A percentile compares a stretch with the other conserved stretches of the same genome.
phyloP scores from a whole-genome alignment of 805 yeast species.

The Lachancea cidri region DNA sequence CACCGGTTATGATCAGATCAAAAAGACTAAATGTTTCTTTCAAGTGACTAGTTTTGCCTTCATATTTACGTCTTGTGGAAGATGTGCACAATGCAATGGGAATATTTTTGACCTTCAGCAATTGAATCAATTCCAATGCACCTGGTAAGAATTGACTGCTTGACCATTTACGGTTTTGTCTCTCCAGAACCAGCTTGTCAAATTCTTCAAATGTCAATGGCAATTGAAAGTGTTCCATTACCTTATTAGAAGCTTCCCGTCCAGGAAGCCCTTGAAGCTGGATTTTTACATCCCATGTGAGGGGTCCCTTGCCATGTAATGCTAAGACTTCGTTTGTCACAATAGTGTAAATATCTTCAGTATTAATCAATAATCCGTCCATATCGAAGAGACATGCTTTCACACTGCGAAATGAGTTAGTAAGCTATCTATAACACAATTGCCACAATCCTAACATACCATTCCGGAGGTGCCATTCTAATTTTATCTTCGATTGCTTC shows the following conservation, averaged over 20 bases:
- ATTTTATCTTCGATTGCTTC: not conserved
- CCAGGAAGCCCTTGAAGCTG: conserved; percentile 92
- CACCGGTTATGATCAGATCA: conserved; percentile 79
- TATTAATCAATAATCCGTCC: conserved; percentile 92
- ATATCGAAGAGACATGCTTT: conserved; percentile 52
- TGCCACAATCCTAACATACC: not conserved
- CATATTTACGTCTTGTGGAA: conserved; percentile 55
- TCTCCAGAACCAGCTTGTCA: conserved; percentile 43
- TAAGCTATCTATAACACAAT: not conserved
- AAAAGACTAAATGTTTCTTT: conserved; percentile 59
- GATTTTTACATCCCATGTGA: conserved; percentile 87
- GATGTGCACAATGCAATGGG: conserved; percentile 94
- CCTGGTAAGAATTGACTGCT: conserved; percentile 73
- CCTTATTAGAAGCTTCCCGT: conserved; percentile 55
- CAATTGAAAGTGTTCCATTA: conserved; percentile 64
- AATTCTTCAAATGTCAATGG: conserved; percentile 66
- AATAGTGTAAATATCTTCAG: conserved; percentile 87
- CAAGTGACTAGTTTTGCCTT: conserved; percentile 70
- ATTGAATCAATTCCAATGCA: conserved; percentile 60
- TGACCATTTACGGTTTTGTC: conserved; percentile 57
- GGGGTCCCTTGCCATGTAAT: conserved; percentile 67
- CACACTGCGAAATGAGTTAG: conserved; percentile 10
- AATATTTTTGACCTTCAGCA: conserved; percentile 45
- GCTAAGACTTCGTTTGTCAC: conserved; percentile 64
- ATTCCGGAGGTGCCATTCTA: conserved; percentile 1